Percentiles rank a stretch among this genome's conserved stretches.
Evolutionary conservation across 2,329 filamentous ascomycete genomes (phyloP).

Genomic region (Knufia petricola): DNA sequence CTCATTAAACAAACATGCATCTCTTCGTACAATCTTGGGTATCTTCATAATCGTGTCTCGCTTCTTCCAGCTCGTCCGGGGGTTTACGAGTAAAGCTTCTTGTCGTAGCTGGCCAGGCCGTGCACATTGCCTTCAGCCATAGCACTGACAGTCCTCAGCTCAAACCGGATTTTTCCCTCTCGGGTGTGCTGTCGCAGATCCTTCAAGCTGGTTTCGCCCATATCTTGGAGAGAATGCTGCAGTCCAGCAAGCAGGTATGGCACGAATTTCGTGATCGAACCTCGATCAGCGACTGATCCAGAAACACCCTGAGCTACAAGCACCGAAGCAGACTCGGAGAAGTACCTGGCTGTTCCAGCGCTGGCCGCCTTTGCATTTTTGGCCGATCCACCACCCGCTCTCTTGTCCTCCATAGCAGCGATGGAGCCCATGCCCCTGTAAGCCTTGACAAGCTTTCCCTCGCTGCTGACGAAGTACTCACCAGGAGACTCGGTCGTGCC

Average conservation of each 20-base stretch:
- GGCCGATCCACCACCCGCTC: constrained; percentile 60
- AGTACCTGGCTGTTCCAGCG: constrained; percentile 93
- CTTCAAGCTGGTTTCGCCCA: constrained; percentile 70
- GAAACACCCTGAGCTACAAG: constrained; percentile 95
- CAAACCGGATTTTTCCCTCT: constrained; percentile 73
- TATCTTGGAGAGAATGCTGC: constrained; percentile 96
- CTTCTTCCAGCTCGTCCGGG: not conserved
- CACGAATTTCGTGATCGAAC: constrained; percentile 86
- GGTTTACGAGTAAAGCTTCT: constrained; percentile 88
- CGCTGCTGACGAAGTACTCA: constrained; percentile 88
- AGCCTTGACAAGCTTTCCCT: constrained; percentile 97
- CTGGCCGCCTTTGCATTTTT: constrained; percentile 66
- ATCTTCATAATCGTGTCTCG: not conserved
- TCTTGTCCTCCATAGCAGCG: constrained; percentile 99
- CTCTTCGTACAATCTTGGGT: not conserved
- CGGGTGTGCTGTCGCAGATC: constrained; percentile 67
- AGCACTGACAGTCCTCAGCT: constrained; percentile 86
- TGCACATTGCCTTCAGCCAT: constrained; percentile 96
- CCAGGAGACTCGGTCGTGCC: constrained; percentile 96
- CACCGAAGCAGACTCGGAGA: constrained; percentile 90
- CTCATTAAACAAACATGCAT: not conserved
- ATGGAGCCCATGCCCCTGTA: constrained; percentile 99
- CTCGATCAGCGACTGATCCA: constrained; percentile 50
- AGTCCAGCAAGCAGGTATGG: constrained; percentile 92
- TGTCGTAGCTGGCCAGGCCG: constrained; percentile 94